phyloP scores from a whole-genome alignment of 2,329 filamentous ascomycete species.

The Cyphellophora europaea region DNA sequence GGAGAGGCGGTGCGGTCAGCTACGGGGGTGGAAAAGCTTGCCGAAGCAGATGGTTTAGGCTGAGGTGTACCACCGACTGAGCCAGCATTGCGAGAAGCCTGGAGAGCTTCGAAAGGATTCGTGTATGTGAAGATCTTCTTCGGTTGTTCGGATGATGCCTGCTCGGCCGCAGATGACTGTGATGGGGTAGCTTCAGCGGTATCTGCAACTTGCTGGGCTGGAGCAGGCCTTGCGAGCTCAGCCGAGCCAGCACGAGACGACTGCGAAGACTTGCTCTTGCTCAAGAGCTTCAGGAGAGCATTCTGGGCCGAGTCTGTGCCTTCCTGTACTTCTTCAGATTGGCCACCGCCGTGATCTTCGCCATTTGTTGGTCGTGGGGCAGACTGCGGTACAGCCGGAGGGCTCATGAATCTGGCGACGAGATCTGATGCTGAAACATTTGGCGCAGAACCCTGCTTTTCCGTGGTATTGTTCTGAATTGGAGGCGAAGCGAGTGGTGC shows the following conservation, averaged over 20 bases:
- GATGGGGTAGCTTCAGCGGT: too few species aligned
- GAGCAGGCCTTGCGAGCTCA: conserved; percentile 18
- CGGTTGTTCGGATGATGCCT: too few species aligned
- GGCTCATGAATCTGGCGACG: conserved; percentile 46
- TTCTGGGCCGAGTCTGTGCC: conserved; percentile 67
- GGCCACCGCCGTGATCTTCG: too few species aligned
- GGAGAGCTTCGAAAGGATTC: conserved; percentile 63
- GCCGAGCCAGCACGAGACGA: conserved; percentile 10
- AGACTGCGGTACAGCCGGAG: conserved; percentile 27
- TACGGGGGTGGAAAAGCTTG: not conserved
- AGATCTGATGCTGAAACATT: conserved; percentile 46
- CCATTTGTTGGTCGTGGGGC: too few species aligned
- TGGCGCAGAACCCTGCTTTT: too few species aligned
- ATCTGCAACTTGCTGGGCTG: too few species aligned
- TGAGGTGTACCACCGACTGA: conserved; percentile 5
- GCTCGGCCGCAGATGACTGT: too few species aligned
- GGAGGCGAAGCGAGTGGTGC: too few species aligned
- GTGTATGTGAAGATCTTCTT: conserved; percentile 57
- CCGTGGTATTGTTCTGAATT: too few species aligned
- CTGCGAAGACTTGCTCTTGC: conserved; percentile 48
- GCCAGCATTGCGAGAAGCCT: conserved; percentile 38
- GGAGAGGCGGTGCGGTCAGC: conserved; percentile 7
- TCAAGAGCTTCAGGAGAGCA: conserved; percentile 76
- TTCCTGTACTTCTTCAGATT: too few species aligned
- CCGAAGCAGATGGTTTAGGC: not conserved